A percentile compares a stretch with the other conserved stretches of the same genome.
phyloP scores from a whole-genome alignment of 1,284 basidiomycete species.

The Blastosporella zonata region DNA sequence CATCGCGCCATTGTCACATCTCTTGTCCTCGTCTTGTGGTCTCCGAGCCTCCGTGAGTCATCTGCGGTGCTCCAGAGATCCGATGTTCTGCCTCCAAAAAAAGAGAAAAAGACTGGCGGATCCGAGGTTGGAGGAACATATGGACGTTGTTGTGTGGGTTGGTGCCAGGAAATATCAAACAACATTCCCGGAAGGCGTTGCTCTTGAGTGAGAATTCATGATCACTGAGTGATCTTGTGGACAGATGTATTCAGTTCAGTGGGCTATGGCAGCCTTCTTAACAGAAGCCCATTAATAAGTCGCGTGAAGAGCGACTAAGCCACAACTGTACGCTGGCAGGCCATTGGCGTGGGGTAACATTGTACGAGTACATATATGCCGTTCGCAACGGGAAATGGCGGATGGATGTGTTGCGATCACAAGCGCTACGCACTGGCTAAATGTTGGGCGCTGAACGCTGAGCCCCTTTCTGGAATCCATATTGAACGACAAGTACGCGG shows the following conservation, averaged over 20 bases:
- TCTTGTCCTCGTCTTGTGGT: neutral
- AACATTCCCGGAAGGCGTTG: slow-evolving; percentile 6
- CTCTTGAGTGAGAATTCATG: slow-evolving; percentile 1
- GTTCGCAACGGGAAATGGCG: neutral
- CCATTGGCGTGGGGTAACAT: neutral
- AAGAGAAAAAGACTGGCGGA: neutral
- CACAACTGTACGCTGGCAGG: neutral
- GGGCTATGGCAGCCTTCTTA: slow-evolving; percentile 4
- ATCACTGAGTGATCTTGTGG: neutral
- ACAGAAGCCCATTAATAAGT: neutral
- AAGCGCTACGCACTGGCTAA: neutral
- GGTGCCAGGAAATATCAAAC: neutral
- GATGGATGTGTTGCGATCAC: neutral
- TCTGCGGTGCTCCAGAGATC: neutral
- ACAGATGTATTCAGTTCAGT: slow-evolving; percentile 3
- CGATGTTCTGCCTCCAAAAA: neutral
- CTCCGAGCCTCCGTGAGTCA: neutral
- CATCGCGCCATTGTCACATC: neutral
- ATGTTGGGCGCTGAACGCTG: neutral
- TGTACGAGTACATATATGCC: neutral
- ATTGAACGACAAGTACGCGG: neutral
- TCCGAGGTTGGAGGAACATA: slow-evolving; percentile 18
- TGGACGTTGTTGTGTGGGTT: neutral
- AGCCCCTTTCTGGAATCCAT: neutral
- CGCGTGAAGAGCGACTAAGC: slow-evolving; percentile 1